These are phyloP conservation scores for Cucurbita maxima DNA, from an alignment of 306 rosid species.

Conservation along the genomic window DNA sequence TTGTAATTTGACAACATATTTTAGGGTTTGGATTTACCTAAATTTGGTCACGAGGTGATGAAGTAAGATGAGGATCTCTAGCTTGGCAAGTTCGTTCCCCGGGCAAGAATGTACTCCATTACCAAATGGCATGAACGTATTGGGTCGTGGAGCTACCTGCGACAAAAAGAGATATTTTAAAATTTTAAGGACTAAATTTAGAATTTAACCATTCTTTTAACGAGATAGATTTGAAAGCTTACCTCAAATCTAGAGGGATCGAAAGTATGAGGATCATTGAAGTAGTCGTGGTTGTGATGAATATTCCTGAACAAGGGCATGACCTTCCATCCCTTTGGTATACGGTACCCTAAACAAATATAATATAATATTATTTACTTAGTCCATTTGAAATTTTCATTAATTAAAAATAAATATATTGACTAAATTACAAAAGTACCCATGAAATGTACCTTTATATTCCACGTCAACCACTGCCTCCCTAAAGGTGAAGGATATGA, in stretches of 20 bases:
- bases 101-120: constrained; percentile 82
- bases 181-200: too few species aligned
- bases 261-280: constrained; percentile 56
- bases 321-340: constrained; percentile 98
- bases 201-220: too few species aligned
- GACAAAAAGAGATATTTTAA: too few species aligned
- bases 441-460: constrained; percentile 38
- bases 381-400: not conserved
- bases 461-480: constrained; percentile 78
- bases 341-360: constrained; percentile 47
- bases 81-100: constrained; percentile 79
- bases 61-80: constrained; percentile 55
- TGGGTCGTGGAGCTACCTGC: constrained; percentile 53
- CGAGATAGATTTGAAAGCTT: not conserved
- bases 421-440: not conserved
- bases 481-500: constrained; percentile 78
- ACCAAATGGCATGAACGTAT: constrained; percentile 89
- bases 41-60: constrained; percentile 60
- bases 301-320: constrained; percentile 89
- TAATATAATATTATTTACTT: not conserved
- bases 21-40: constrained; percentile 24
- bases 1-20: not conserved
- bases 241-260: constrained; percentile 94
- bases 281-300: constrained; percentile 72
- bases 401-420: not conserved